phyloP scores from a whole-genome alignment of 768 basidiomycete genomes.

The Rickenella mellea region DNA sequence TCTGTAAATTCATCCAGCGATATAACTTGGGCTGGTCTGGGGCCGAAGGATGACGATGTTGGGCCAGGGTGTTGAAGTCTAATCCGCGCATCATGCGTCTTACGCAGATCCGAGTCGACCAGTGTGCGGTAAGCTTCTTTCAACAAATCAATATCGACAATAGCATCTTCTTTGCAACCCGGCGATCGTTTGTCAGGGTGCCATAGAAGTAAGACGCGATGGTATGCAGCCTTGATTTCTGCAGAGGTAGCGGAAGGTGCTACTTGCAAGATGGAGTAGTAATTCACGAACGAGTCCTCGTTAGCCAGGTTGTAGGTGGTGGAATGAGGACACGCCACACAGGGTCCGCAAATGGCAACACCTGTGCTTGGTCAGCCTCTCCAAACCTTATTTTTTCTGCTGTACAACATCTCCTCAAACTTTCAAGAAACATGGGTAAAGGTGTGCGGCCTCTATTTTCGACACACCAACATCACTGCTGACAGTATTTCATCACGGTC shows the following conservation, averaged over 20 bases:
- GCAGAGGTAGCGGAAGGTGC: conserved; percentile 35
- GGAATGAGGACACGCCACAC: too few relatives aligned
- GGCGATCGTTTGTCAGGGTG: conserved; percentile 52
- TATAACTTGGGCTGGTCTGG: conserved; percentile 68
- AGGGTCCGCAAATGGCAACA: too few relatives aligned
- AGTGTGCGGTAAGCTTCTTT: conserved; percentile 63
- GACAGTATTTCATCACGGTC: conserved; percentile 3
- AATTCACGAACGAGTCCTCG: too few relatives aligned
- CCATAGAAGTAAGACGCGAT: conserved; percentile 46
- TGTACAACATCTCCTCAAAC: conserved; percentile 29
- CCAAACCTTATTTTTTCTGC: too few relatives aligned
- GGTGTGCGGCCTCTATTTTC: conserved; percentile 26
- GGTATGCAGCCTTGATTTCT: conserved; percentile 67
- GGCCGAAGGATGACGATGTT: conserved; percentile 18
- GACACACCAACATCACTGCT: conserved; percentile 3
- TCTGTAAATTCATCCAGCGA: conserved; percentile 63
- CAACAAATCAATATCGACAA: conserved; percentile 42
- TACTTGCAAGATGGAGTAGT: too few relatives aligned
- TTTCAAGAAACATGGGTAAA: conserved; percentile 71
- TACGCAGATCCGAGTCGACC: conserved; percentile 37
- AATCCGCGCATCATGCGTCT: conserved; percentile 35
- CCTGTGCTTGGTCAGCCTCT: too few relatives aligned
- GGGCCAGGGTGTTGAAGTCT: conserved; percentile 4
- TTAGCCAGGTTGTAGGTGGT: too few relatives aligned
- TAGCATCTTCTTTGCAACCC: not conserved